Conservation (phyloP, 768 basidiomycete genomes). For the Tephrocybe sp. region DNA sequence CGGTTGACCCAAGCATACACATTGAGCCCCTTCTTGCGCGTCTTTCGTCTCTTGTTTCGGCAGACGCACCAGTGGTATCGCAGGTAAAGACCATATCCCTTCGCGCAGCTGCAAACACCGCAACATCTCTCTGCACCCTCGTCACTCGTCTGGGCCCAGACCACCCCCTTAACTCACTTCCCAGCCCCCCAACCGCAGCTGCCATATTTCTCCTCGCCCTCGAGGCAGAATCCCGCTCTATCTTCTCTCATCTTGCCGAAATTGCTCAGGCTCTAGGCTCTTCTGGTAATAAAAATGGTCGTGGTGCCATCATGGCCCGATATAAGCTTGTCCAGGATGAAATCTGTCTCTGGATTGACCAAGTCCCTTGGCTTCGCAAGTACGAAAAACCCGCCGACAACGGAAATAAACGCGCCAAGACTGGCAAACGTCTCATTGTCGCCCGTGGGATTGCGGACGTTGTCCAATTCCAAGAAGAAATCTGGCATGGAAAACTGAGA, state of each 20-base stretch:
- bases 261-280: conserved; percentile 57
- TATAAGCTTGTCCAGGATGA: conserved; percentile 68
- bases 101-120: conserved; percentile 42
- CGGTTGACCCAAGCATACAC: conserved; percentile 60
- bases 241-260: conserved; percentile 53
- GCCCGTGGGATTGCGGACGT: conserved; percentile 71
- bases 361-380: conserved; percentile 75
- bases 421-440: conserved; percentile 62
- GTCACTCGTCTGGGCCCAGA: conserved; percentile 37
- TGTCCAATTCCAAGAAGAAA: conserved; percentile 64
- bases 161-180: conserved; percentile 35
- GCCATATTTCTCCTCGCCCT: conserved; percentile 69
- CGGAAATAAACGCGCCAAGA: conserved; percentile 52
- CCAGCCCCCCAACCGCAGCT: conserved; percentile 55
- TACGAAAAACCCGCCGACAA: conserved; percentile 36
- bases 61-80: conserved; percentile 29
- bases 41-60: conserved; percentile 38
- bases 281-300: conserved; percentile 45
- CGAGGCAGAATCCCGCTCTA: conserved; percentile 61
- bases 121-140: conserved; percentile 44
- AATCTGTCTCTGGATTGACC: conserved; percentile 56
- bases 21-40: conserved; percentile 57
- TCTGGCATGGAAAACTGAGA: conserved; percentile 46
- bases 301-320: conserved; percentile 61
- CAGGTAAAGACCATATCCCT: conserved; percentile 42